phyloP scores from a whole-genome alignment of 2,329 filamentous ascomycete species.

The Tympanopsis confertula region DNA sequence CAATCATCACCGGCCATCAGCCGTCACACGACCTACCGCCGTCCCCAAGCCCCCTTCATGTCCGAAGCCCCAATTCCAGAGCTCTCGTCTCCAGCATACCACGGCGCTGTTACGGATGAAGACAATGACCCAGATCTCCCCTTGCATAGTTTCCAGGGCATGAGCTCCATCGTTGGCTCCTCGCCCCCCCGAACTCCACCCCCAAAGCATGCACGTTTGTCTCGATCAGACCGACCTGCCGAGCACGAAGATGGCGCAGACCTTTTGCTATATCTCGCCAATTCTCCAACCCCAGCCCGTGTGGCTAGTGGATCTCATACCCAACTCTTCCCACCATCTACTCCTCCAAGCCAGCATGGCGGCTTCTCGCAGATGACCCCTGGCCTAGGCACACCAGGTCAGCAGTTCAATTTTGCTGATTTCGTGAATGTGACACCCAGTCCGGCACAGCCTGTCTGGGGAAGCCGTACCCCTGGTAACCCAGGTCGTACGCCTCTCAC shows the following conservation, averaged over 20 bases:
- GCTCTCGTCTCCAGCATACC: background rate
- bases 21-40: conserved; percentile 32
- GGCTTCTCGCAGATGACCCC: conserved; percentile 28
- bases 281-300: conserved; percentile 47
- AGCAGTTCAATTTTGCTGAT: conserved; percentile 55
- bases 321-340: conserved; percentile 30
- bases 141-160: conserved; percentile 16
- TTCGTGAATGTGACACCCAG: conserved; percentile 57
- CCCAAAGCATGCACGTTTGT: conserved; percentile 19
- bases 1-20: conserved; percentile 50
- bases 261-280: conserved; percentile 41
- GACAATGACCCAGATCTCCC: conserved; percentile 50
- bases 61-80: conserved; percentile 45
- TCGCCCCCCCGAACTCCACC: conserved; percentile 48
- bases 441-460: conserved; percentile 46
- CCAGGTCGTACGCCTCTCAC: conserved; percentile 39
- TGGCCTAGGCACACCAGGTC: conserved; percentile 44
- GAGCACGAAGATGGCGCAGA: conserved; percentile 41
- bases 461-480: background rate
- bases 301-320: conserved; percentile 18
- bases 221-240: conserved; percentile 15
- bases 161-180: conserved; percentile 33
- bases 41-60: conserved; percentile 38
- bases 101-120: conserved; percentile 17
- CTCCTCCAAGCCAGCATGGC: conserved; percentile 31